Percentiles rank a stretch among this genome's conserved stretches.
These are phyloP conservation scores for Aotearoamyces nothofagi DNA, from an alignment of 2,329 filamentous ascomycete genomes.

Conservation along the genomic window DNA sequence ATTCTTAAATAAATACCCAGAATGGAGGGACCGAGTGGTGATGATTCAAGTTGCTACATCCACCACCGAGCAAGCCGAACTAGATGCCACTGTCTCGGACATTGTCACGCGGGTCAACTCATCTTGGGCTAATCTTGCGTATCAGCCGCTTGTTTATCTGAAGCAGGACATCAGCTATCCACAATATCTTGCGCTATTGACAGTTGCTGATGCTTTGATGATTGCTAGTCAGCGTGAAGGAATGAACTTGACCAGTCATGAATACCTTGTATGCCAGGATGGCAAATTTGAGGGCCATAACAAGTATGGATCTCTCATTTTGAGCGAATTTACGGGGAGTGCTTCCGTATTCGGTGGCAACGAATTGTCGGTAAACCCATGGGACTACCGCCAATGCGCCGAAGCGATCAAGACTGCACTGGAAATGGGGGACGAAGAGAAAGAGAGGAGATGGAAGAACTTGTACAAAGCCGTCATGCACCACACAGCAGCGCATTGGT, in stretches of 20 bases:
- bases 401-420: slow-evolving; percentile 73
- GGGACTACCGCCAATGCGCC: slow-evolving; percentile 83
- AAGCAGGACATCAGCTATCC: slow-evolving; percentile 89
- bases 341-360: slow-evolving; percentile 70
- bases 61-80: slow-evolving; percentile 72
- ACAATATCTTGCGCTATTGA: slow-evolving; percentile 83
- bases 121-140: slow-evolving; percentile 75
- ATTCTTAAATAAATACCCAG: slow-evolving; percentile 84
- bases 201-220: slow-evolving; percentile 81
- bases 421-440: slow-evolving; percentile 65
- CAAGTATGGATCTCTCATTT: slow-evolving; percentile 76
- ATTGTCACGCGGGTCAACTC: slow-evolving; percentile 94
- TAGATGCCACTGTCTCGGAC: slow-evolving; percentile 79
- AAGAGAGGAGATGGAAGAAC: slow-evolving; percentile 56
- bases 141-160: slow-evolving; percentile 84
- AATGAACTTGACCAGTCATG: slow-evolving; percentile 93
- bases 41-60: slow-evolving; percentile 90
- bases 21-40: slow-evolving; percentile 78
- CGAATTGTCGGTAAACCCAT: slow-evolving; percentile 81
- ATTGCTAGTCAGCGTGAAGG: slow-evolving; percentile 91
- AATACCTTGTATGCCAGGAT: slow-evolving; percentile 88
- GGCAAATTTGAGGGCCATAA: slow-evolving; percentile 53
- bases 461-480: slow-evolving; percentile 60
- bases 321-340: slow-evolving; percentile 92
- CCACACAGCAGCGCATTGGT: slow-evolving; percentile 79